Evolutionary conservation across 2,329 filamentous ascomycete species (phyloP).

Genomic region (Xenoacremonium recifei): DNA sequence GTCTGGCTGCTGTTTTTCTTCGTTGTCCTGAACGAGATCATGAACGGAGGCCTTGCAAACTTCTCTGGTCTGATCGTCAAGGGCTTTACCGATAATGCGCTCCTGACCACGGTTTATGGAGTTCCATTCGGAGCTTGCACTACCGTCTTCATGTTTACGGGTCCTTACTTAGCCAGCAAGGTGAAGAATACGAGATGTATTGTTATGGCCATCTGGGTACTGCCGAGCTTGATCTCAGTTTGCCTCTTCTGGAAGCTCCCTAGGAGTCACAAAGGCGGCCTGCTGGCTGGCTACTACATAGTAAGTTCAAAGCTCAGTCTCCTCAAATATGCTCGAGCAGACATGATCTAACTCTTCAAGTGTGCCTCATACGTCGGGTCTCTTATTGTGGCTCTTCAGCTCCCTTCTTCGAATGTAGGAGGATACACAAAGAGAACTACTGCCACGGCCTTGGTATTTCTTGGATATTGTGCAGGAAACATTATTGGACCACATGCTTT

Average conservation of each 20-base stretch:
- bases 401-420: slow-evolving; percentile 48
- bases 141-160: slow-evolving; percentile 51
- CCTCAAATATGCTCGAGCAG: neutral
- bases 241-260: slow-evolving; percentile 49
- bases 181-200: slow-evolving; percentile 49
- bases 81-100: slow-evolving; percentile 35
- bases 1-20: slow-evolving; percentile 51
- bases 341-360: slow-evolving; percentile 6
- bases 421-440: slow-evolving; percentile 50
- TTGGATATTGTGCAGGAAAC: slow-evolving; percentile 39
- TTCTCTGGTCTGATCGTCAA: slow-evolving; percentile 57
- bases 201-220: slow-evolving; percentile 50
- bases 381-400: slow-evolving; percentile 55
- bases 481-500: slow-evolving; percentile 36
- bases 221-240: slow-evolving; percentile 50
- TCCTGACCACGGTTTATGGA: slow-evolving; percentile 47
- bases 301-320: slow-evolving; percentile 15
- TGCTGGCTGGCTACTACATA: slow-evolving; percentile 54
- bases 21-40: slow-evolving; percentile 54
- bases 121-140: slow-evolving; percentile 56
- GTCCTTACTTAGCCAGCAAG: slow-evolving; percentile 50
- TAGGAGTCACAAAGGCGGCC: slow-evolving; percentile 40
- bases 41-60: slow-evolving; percentile 55
- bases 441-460: slow-evolving; percentile 45
- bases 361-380: slow-evolving; percentile 47